Base-by-base conservation (phyloP, 495 filamentous ascomycete species). In the Melanomma pulvis-pyrius region DNA sequence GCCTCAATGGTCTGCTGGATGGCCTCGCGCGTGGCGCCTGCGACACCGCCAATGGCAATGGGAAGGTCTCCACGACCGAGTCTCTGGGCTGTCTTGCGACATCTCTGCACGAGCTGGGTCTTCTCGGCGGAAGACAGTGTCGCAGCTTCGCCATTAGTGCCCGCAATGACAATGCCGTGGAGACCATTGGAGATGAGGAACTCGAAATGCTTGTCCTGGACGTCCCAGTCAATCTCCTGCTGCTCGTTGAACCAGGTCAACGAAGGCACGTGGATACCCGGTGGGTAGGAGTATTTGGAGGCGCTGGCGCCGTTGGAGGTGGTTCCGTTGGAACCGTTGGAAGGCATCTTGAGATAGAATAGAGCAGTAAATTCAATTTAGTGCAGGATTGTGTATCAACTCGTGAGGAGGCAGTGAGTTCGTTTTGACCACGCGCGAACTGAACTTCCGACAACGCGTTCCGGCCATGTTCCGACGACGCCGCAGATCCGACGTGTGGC, bases 11-110 rank as follows among this genome's bases (percentile, higher is more conserved):
- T 93, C 44, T 92, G 78, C 62, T 87, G 82, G 74, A 96, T 85
- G n/a, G 90, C 90, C 75, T 96, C 92, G 54, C 91, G 88, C 12
- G 90, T 90, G 1, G 89, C 92, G 68, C 92, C 87, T 26, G 88
- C 86, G 46, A 90, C 89, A 71, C 88, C 91, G 29, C 92, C 93
- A 32, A 91, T 91, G 63, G 96, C 90, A 44, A 96, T 77, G 26
- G 91, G 91, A 67, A 91, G 72, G 58, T 85, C 79, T 2, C 80
- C 75, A 73, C 83, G 88, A 24, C 90, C 89, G 30, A 86, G 80
- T 50, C 83, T 82, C 76, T 90, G 83, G 32, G 93, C 82, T 47
- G 90, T 86, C 52, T 85, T 85, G 22, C 90, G 88, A 0, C 91
- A 93, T n/a, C 85, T 82, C 53, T 82, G 78, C 21, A 90, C 93